Base-by-base conservation (phyloP, 305 asterid genomes). In the Fraxinus ornus region DNA sequence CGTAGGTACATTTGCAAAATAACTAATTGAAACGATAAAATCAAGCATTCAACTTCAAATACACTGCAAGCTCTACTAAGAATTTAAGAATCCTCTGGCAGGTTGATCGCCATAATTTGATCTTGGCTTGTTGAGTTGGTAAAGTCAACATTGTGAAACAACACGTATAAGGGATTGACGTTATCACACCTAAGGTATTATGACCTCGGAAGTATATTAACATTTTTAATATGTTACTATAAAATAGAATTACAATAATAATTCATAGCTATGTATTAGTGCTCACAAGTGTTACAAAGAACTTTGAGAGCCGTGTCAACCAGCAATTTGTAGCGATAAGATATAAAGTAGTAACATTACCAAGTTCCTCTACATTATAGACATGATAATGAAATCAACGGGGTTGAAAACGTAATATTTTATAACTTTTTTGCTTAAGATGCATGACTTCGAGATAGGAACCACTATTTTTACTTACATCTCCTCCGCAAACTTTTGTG, bases 11-110 rank as follows among this genome's bases (percentile, higher is more conserved):
- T 12, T 28, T 75, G 64, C 0, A 0, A 66, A 79, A 30, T 1
- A 15, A 33, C 66, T 37, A 80, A 83, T 76, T 64, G 35, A 81
- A 71, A 79, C 3, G 47, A 66, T 49, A 72, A 52, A 12, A 35
- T 36, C 37, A 37, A 62, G 76, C 64, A 76, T 35, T 33, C 57
- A 75, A 39, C 32, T 70, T 70, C 75, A 24, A 79, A 68, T 47
- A 76, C 52, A 55, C 7, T 2, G 22, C 47, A 24, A 82, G 12
- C 76, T 39, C 36, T 68, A 68, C 77, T 26, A 21, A 60, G 28
- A 19, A 57, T 19, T 57, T 47, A 47, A 13, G 57, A 47, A 47
- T 47, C 19, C 57, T 47, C n/a, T 13, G 57, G 19, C 6, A 47
- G 57, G 57, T 47, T 15, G 19, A 13, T 3, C 19, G 19, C 57